Evolutionary conservation across 768 basidiomycete species (phyloP), one percentile per base, ranked within the genome.

Genomic region (Mycena leptocephala): DNA sequence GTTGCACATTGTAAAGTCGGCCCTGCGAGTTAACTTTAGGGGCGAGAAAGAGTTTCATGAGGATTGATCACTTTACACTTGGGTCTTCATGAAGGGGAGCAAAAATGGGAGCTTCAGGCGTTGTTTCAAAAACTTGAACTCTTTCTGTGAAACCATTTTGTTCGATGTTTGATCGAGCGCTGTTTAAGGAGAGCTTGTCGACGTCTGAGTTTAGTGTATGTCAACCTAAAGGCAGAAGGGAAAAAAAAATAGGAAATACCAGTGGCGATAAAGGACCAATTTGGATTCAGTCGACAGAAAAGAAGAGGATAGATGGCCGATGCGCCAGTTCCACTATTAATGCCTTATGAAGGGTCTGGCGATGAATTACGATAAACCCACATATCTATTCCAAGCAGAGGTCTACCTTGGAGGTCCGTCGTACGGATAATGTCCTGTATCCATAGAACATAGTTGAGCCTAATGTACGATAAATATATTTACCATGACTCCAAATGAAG

Each of bases 1-100:
- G 83, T 99, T 99, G 85, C 97, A 99, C 93, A 99, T 96, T 0
- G 93, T 92, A 78, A 98, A 96, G 72, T 94, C 91, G 79, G 93
- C 92, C 5, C 91, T 92, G 66, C 14, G 10, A 14, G 6, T 5
- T 32, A 72, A 53, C 37, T 37, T 68, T 10, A 56, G 39, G 14
- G 2, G 13, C 51, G 10, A n/a, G 30, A 10, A 11, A 37, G 32
- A 46, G 51, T 32, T 46, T 61, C 7, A 55, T n/a, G 46, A 18
- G 37, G 5, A 26, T 37, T 10, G 35, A 13, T 43, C 64, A 75
- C 63, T 46, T 65, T 5, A 24, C 14, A n/a, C 46, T 59, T 4
- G 66, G 55, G 24, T 77, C 74, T 20, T 78, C 53, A 9, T 82
- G 77, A 5, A 90, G 80, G 5, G 88, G 87, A 10, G 86, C 85